A percentile compares a stretch with the other conserved stretches of the same genome.
Evolutionary conservation across 1,139 yeast genomes (phyloP).

Genomic region (Lodderomyces oxycetoniae): DNA sequence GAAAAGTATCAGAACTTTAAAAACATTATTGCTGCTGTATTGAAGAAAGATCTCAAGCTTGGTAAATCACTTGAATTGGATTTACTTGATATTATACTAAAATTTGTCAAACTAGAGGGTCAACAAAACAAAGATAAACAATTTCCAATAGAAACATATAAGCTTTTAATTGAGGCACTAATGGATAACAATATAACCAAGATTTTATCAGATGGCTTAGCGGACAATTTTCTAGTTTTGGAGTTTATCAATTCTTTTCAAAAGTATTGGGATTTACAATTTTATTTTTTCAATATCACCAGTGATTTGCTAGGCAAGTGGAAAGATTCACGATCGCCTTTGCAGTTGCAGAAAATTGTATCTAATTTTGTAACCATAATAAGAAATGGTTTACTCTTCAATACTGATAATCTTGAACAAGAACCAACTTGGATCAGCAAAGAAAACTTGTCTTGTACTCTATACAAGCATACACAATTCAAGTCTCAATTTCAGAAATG

Average conservation of each 20-base stretch:
- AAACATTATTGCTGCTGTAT: constrained; percentile 34
- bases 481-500: constrained; percentile 65
- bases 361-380: constrained; percentile 39
- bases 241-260: constrained; percentile 55
- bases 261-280: constrained; percentile 61
- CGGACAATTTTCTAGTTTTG: constrained; percentile 49
- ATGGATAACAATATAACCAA: constrained; percentile 38
- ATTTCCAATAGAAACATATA: constrained; percentile 60
- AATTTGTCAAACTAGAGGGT: constrained; percentile 59
- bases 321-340: constrained; percentile 17
- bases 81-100: constrained; percentile 58
- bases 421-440: constrained; percentile 23
- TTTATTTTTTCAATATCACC: constrained; percentile 47
- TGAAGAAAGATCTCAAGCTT: constrained; percentile 29
- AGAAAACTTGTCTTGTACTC: constrained; percentile 47
- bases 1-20: constrained; percentile 58
- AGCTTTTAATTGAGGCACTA: constrained; percentile 42
- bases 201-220: constrained; percentile 41
- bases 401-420: constrained; percentile 28
- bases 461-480: constrained; percentile 54
- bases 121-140: constrained; percentile 48
- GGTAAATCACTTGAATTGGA: constrained; percentile 54
- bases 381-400: constrained; percentile 25
- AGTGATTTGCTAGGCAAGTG: constrained; percentile 21
- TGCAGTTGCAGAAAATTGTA: constrained; percentile 24